A percentile compares a stretch with the other conserved stretches of the same genome.
phyloP scores from a whole-genome alignment of 306 rosid genomes.

The Cicer chorassanicum region DNA sequence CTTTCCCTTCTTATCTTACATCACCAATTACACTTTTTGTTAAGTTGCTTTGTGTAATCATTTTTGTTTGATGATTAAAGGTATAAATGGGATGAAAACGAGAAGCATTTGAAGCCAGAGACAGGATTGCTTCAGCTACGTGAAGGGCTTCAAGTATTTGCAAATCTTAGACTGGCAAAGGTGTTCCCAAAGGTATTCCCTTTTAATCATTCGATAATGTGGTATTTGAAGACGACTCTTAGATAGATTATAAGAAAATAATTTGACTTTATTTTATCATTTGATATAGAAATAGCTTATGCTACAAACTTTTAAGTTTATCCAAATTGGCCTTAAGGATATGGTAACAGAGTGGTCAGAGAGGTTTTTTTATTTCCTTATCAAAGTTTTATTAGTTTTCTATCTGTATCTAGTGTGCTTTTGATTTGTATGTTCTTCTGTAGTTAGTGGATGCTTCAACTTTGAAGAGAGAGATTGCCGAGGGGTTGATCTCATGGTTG shows the following conservation, averaged over 20 bases:
- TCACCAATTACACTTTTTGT: not conserved
- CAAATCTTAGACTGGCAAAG: conserved; percentile 82
- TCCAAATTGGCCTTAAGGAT: not conserved
- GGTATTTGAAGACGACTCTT: too few relatives aligned
- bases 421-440: conserved; percentile 33
- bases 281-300: not conserved
- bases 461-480: conserved; percentile 83
- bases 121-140: conserved; percentile 81
- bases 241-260: too few relatives aligned
- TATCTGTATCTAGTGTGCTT: conserved; percentile 6
- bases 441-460: conserved; percentile 91
- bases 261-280: too few relatives aligned
- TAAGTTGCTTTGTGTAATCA: not conserved
- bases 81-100: conserved; percentile 83
- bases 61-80: conserved; percentile 46
- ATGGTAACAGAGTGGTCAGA: not conserved
- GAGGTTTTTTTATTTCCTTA: conserved; percentile 13
- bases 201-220: too few relatives aligned
- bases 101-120: conserved; percentile 86
- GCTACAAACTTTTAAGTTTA: not conserved
- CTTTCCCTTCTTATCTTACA: not conserved
- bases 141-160: conserved; percentile 74
- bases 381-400: not conserved
- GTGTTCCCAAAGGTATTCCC: conserved; percentile 68
- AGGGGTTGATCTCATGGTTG: conserved; percentile 92